Percentiles rank a stretch among this genome's conserved stretches.
Evolutionary conservation across 2,329 filamentous ascomycete species (phyloP).

Genomic region (Pseudogymnoascus sp.): DNA sequence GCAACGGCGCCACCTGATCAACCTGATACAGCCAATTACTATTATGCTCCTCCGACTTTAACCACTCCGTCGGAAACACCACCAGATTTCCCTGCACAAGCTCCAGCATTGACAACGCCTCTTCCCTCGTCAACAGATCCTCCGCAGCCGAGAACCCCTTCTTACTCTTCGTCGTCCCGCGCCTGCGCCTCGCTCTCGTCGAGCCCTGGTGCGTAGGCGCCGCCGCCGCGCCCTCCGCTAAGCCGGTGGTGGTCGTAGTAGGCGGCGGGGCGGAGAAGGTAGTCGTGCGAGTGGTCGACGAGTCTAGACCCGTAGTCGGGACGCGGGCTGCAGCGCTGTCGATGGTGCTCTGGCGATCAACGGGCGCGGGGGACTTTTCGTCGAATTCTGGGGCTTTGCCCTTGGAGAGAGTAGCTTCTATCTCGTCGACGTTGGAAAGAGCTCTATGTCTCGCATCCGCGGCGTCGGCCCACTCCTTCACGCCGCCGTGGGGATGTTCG

Average conservation of each 20-base stretch:
- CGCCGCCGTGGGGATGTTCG: constrained; percentile 20
- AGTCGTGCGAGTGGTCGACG: constrained; percentile 40
- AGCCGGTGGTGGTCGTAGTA: neutral
- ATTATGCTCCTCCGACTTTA: constrained; percentile 80
- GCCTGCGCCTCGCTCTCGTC: constrained; percentile 48
- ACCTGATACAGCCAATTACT: constrained; percentile 97
- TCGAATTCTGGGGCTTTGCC: neutral
- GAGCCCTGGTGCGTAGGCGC: constrained; percentile 30
- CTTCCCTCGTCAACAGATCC: constrained; percentile 63
- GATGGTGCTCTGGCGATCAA: neutral
- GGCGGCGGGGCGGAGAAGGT: constrained; percentile 39
- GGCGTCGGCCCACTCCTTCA: constrained; percentile 22
- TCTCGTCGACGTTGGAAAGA: neutral
- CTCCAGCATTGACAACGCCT: constrained; percentile 73
- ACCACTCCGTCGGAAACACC: constrained; percentile 92
- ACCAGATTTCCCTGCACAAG: constrained; percentile 84
- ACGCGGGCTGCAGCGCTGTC: neutral
- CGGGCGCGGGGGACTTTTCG: neutral
- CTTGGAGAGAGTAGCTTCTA: neutral
- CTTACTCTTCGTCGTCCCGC: constrained; percentile 54
- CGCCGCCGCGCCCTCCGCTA: neutral
- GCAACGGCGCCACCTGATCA: constrained; percentile 88
- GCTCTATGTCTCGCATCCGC: constrained; percentile 17
- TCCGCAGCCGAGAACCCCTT: constrained; percentile 57
- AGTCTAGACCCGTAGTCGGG: constrained; percentile 22